phyloP scores from a whole-genome alignment of 495 filamentous ascomycete genomes.

The Podospora conica region DNA sequence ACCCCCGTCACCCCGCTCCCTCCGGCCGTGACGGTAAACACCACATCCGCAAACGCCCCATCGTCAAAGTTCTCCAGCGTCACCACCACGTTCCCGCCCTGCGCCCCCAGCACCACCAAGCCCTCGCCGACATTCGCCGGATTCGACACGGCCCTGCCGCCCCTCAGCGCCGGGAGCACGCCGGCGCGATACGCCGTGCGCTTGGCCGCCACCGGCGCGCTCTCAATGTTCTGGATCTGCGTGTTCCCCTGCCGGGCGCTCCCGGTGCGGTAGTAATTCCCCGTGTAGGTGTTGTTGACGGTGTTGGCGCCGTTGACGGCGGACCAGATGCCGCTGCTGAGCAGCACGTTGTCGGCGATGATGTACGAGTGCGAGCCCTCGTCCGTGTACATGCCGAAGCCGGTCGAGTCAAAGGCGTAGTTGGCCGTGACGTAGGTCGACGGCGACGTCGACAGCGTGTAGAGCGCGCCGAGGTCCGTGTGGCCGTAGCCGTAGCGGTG shows the following conservation, averaged over 20 bases:
- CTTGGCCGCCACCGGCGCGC: not conserved
- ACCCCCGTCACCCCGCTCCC: not conserved
- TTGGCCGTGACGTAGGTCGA: not conserved
- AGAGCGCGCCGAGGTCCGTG: constrained; percentile 8
- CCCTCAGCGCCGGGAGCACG: not conserved
- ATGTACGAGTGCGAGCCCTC: constrained; percentile 8
- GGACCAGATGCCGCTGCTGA: not conserved
- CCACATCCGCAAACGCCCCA: not conserved
- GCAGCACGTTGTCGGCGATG: constrained; percentile 7
- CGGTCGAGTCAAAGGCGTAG: constrained; percentile 8
- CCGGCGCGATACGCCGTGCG: constrained; percentile 7
- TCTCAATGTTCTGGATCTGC: not conserved
- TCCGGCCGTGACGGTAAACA: not conserved
- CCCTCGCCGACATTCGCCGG: not conserved
- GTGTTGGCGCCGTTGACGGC: constrained; percentile 10
- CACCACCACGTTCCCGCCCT: not conserved
- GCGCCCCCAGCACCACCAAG: not conserved
- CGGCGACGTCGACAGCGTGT: constrained; percentile 6
- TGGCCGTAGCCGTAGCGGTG: constrained; percentile 8
- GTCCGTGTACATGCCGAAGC: constrained; percentile 7
- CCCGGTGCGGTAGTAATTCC: not conserved
- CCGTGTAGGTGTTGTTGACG: constrained; percentile 5
- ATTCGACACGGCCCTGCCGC: constrained; percentile 2
- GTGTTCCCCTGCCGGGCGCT: not conserved
- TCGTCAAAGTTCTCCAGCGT: constrained; percentile 9